A percentile compares a stretch with the other conserved stretches of the same genome.
Evolutionary conservation across 2,329 filamentous ascomycete genomes (phyloP).

Genomic region (Parafenestella ontariensis): DNA sequence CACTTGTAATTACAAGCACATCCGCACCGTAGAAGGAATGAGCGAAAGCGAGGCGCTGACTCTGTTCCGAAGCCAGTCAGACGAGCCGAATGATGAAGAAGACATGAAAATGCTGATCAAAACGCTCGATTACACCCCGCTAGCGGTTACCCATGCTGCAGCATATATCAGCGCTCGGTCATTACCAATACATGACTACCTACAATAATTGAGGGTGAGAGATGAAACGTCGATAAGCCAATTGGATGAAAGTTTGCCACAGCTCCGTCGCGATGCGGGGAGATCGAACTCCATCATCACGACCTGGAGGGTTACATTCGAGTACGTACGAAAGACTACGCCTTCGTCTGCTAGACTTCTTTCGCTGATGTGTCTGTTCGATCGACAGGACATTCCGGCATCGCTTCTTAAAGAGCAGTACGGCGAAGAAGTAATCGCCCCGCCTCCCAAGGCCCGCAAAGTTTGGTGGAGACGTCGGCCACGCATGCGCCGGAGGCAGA

Average conservation of each 20-base stretch:
- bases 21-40: slow-evolving; percentile 21
- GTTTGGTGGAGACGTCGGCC: too few relatives aligned
- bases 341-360: slow-evolving; percentile 51
- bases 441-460: too few relatives aligned
- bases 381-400: slow-evolving; percentile 30
- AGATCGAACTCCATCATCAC: slow-evolving; percentile 42
- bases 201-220: too few relatives aligned
- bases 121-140: slow-evolving; percentile 25
- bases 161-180: too few relatives aligned
- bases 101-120: too few relatives aligned
- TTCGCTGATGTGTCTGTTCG: slow-evolving; percentile 43
- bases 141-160: slow-evolving; percentile 25
- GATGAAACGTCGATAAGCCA: too few relatives aligned
- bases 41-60: slow-evolving; percentile 14
- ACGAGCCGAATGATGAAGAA: too few relatives aligned
- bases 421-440: background rate
- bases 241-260: too few relatives aligned
- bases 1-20: slow-evolving; percentile 17
- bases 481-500: too few relatives aligned
- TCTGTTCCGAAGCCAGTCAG: slow-evolving; percentile 16
- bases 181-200: too few relatives aligned
- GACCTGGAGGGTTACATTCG: slow-evolving; percentile 43
- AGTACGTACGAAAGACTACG: slow-evolving; percentile 42
- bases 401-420: slow-evolving; percentile 20
- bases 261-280: slow-evolving; percentile 33